Conservation (phyloP, 208 protist species). For the Leishmania major region DNA sequence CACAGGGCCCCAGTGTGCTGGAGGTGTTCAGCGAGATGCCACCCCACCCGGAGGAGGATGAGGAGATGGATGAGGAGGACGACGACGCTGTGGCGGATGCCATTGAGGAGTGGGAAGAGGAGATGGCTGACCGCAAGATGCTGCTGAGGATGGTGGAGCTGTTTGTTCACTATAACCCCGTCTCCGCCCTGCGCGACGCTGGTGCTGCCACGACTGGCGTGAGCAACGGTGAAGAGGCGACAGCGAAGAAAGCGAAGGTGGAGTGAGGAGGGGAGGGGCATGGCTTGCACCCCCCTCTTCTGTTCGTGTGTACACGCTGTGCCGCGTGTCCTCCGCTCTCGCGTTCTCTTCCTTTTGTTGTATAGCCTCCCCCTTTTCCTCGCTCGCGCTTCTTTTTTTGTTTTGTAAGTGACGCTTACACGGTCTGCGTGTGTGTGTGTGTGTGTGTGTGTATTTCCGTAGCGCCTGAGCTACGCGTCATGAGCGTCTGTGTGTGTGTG, state of each 20-base stretch:
- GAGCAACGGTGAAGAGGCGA: slow-evolving; percentile 20
- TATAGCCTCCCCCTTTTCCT: not conserved
- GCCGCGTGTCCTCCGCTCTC: not conserved
- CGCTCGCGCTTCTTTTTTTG: not conserved
- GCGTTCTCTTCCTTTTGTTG: not conserved
- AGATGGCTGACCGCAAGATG: slow-evolving; percentile 75
- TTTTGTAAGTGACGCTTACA: not conserved
- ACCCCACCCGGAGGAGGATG: slow-evolving; percentile 65
- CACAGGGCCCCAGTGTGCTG: slow-evolving; percentile 68
- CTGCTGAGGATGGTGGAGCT: slow-evolving; percentile 52
- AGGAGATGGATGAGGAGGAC: slow-evolving; percentile 53
- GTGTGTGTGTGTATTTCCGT: not conserved
- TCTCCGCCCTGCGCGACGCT: slow-evolving; percentile 36
- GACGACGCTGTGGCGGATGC: slow-evolving; percentile 53
- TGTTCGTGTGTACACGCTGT: not conserved
- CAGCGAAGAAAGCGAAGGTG: slow-evolving; percentile 35
- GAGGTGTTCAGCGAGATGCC: slow-evolving; percentile 79
- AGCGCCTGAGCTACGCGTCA: not conserved
- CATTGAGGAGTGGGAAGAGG: slow-evolving; percentile 67
- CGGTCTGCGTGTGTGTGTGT: not conserved
- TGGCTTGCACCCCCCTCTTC: not conserved
- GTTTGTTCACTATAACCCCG: slow-evolving; percentile 34
- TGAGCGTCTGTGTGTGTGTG: not conserved
- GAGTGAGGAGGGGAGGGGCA: slow-evolving; percentile 26
- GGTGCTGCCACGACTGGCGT: slow-evolving; percentile 20